A percentile compares a stretch with the other conserved stretches of the same genome.
Conservation (phyloP, 108 stramenopile species). For the Skeletonema marinoi region DNA sequence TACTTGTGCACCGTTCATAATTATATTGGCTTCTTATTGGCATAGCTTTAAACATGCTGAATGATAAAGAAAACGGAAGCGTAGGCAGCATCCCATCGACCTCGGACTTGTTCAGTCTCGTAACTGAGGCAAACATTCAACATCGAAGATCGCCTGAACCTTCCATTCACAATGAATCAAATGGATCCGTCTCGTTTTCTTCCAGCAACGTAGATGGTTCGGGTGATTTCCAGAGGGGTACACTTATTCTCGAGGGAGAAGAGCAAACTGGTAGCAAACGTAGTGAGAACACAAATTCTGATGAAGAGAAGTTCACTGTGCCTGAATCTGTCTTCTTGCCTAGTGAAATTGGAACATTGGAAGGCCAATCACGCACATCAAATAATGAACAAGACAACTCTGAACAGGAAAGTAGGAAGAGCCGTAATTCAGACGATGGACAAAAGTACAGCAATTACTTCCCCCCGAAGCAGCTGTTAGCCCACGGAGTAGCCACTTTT, state of each 20-base stretch:
- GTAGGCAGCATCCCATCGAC: background rate
- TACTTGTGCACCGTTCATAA: too few species aligned
- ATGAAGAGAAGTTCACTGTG: background rate
- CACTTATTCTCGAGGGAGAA: slow-evolving; percentile 4
- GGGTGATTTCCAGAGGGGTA: background rate
- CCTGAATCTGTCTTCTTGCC: slow-evolving; percentile 14
- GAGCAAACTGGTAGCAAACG: background rate
- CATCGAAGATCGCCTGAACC: background rate
- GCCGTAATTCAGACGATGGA: background rate
- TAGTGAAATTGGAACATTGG: slow-evolving; percentile 4
- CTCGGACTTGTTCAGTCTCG: background rate
- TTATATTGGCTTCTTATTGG: too few species aligned
- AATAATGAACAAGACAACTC: background rate
- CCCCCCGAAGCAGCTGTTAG: background rate
- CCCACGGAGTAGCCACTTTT: background rate
- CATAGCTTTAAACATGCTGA: background rate
- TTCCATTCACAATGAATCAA: background rate
- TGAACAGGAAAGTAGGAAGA: background rate
- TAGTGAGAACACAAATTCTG: background rate
- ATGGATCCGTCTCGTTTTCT: background rate
- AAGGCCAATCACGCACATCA: background rate
- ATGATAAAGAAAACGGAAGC: background rate
- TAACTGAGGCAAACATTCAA: background rate
- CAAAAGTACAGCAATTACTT: background rate
- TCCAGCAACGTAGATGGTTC: background rate